Conservation (phyloP, 2,329 filamentous ascomycete genomes). For the Cladobotryum mycophilum region DNA sequence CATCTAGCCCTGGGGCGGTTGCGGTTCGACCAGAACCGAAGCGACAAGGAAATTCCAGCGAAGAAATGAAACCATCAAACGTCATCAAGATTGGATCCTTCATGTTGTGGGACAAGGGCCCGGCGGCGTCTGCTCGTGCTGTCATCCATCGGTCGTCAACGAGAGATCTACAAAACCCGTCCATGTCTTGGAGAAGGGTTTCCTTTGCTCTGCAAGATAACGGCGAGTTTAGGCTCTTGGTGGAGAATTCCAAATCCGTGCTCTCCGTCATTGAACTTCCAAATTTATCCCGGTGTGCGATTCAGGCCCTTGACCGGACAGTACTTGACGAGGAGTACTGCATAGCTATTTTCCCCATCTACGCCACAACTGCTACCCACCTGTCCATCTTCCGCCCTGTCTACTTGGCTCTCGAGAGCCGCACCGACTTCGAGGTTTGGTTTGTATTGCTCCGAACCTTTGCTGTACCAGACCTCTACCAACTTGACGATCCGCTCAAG, state of each 20-base stretch:
- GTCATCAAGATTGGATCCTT: constrained; percentile 96
- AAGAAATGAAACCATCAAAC: constrained; percentile 40
- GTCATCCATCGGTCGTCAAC: constrained; percentile 54
- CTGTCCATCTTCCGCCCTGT: constrained; percentile 79
- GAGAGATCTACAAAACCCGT: constrained; percentile 46
- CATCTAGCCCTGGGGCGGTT: constrained; percentile 26
- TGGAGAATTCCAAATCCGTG: constrained; percentile 74
- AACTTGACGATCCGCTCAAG: constrained; percentile 41
- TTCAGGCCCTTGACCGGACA: constrained; percentile 84
- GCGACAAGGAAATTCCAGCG: constrained; percentile 31
- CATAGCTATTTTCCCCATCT: constrained; percentile 92
- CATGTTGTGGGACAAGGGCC: constrained; percentile 81
- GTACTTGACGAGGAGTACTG: constrained; percentile 91
- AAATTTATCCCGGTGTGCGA: constrained; percentile 79
- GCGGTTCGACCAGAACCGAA: constrained; percentile 38
- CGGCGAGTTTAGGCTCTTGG: constrained; percentile 85
- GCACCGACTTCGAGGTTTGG: constrained; percentile 95
- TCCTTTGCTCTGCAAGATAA: constrained; percentile 94
- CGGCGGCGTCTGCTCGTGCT: constrained; percentile 46
- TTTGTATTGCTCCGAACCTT: constrained; percentile 87
- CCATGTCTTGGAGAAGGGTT: constrained; percentile 73
- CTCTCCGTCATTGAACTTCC: constrained; percentile 81
- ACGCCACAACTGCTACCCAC: constrained; percentile 66
- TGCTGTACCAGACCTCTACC: constrained; percentile 86
- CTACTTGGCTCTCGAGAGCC: constrained; percentile 79